phyloP scores from a whole-genome alignment of 371 early-diverging fungal genomes.

The Mucor racemosus region DNA sequence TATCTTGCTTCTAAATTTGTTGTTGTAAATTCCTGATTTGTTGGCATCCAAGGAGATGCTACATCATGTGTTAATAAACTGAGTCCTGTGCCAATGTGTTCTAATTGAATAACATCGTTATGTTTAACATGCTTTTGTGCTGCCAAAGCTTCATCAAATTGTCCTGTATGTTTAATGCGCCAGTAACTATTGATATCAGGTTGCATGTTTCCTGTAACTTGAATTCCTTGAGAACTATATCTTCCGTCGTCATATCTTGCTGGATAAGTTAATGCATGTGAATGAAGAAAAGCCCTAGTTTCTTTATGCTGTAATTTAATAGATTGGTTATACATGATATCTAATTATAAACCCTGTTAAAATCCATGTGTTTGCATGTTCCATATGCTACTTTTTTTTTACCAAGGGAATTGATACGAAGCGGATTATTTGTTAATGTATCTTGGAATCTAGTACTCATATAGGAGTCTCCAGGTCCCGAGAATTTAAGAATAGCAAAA shows the following conservation, averaged over 20 bases:
- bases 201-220: slow-evolving; percentile 78
- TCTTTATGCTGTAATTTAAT: slow-evolving; percentile 75
- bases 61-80: slow-evolving; percentile 92
- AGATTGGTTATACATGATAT: slow-evolving; percentile 74
- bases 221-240: slow-evolving; percentile 80
- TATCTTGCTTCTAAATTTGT: slow-evolving; percentile 47
- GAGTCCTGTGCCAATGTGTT: slow-evolving; percentile 63
- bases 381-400: neutral
- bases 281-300: slow-evolving; percentile 76
- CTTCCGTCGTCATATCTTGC: slow-evolving; percentile 86
- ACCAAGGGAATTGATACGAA: slow-evolving; percentile 10
- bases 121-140: slow-evolving; percentile 39
- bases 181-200: slow-evolving; percentile 79
- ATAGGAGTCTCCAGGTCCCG: slow-evolving; percentile 93
- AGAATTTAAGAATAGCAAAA: slow-evolving; percentile 71
- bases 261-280: slow-evolving; percentile 79
- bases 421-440: slow-evolving; percentile 6
- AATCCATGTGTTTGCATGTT: neutral
- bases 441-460: slow-evolving; percentile 90
- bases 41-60: slow-evolving; percentile 88
- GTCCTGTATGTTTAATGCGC: slow-evolving; percentile 66
- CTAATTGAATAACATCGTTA: slow-evolving; percentile 68
- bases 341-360: slow-evolving; percentile 27
- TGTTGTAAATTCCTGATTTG: slow-evolving; percentile 91
- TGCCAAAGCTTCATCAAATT: neutral